Base-by-base conservation (phyloP, 2,329 filamentous ascomycete species). In the Microsporum ferrugineum region DNA sequence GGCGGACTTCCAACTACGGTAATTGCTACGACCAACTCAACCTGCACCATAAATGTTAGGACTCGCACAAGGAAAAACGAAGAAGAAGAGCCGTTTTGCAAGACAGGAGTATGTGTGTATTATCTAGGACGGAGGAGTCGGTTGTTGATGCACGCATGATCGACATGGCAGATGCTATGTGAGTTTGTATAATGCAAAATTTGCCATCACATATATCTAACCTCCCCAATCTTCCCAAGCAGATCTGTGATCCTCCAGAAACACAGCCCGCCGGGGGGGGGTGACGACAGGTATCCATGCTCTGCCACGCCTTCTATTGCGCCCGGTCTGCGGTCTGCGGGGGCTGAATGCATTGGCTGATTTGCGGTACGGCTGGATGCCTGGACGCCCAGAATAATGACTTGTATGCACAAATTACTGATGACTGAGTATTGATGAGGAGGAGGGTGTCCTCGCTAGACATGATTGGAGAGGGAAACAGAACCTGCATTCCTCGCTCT, bases 301-400 rank as follows among this genome's bases (percentile, higher is more conserved):
- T 55, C 51, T 55, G 51, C 51, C 51, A 55, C 51, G 51, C 51
- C 29, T 36, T 55, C 33, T 31, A 53, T 51, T 55, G 55, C 55
- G 55, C 55, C 55, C 36, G 55, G 55, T 43, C 39, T 57, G 55
- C 55, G 55, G 55, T 53, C 49, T 53, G 29, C 29, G 49, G 51
- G n/a, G 51, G 27, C 31, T 55, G 31, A 12, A 12, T 43, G 51
- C 31, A 55, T 23, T 8, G 31, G 31, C 33, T 55, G 51, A 55
- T 55, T 55, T 14, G 51, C 33, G 6, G n/a, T 17, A 31, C n/a
- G 51, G 51, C 51, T 14, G 51, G 51, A 55, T 34, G 51, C 51
- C 51, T 55, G 31, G 51, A 55, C 31, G 51, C 51, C 51, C 29
- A 55, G 51, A 55, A 34, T 34, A 55, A 55, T 55, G 51, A 31